Evolutionary conservation across 306 rosid species (phyloP).

Genomic region (Urtica urens): DNA sequence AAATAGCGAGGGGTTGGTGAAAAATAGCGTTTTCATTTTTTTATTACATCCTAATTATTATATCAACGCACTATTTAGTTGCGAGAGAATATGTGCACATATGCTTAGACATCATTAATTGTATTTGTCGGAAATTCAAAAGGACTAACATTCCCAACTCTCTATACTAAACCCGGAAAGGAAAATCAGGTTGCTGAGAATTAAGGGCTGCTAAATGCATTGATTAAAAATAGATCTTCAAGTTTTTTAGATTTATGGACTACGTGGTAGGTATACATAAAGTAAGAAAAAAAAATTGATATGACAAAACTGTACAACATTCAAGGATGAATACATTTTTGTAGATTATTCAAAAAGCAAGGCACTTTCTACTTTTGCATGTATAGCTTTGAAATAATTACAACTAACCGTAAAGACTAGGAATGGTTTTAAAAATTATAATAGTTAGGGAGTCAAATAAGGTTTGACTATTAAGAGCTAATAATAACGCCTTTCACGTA

Average conservation of each 20-base stretch:
- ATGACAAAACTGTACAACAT: constrained; percentile 5
- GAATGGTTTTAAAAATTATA: no score
- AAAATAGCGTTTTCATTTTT: background rate
- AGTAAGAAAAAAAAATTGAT: background rate
- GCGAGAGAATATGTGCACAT: constrained; percentile 24
- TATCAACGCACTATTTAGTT: constrained; percentile 16
- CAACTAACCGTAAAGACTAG: background rate
- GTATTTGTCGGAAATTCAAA: constrained; percentile 27
- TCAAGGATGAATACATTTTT: background rate
- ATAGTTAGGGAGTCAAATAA: constrained; percentile 13
- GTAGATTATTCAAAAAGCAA: background rate
- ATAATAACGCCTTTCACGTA: constrained; percentile 18
- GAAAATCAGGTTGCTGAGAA: no score
- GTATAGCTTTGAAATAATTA: background rate
- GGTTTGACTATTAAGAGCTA: constrained; percentile 22
- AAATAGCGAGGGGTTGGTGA: no score
- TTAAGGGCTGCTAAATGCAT: no score
- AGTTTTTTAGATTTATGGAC: background rate
- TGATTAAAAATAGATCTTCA: no score
- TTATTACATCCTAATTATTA: background rate
- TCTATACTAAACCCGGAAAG: background rate
- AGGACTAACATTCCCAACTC: constrained; percentile 1
- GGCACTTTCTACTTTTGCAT: background rate
- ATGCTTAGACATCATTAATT: constrained; percentile 28
- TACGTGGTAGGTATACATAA: background rate